Conservation (phyloP, 306 rosid species). For the Luffa acutangula region DNA sequence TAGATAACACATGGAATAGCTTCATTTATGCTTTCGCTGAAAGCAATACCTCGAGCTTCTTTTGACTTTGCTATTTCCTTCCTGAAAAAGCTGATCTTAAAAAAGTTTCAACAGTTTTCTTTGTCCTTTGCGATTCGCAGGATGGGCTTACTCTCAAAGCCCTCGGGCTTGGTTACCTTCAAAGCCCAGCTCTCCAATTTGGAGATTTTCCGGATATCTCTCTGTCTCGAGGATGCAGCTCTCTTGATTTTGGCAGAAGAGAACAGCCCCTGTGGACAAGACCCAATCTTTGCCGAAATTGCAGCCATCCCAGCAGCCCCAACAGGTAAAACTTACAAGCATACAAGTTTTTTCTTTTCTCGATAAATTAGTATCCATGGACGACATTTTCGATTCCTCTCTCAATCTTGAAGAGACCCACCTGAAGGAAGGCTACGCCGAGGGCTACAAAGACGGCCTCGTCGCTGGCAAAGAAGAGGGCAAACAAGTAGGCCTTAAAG, state of each 20-base stretch:
- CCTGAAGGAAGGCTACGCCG: conserved; percentile 51
- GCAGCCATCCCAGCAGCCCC: not conserved
- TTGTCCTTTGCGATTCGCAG: not conserved
- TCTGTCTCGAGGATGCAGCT: not conserved
- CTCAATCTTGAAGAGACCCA: conserved; percentile 54
- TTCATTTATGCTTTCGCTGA: not conserved
- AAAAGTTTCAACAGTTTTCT: not conserved
- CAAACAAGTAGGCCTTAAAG: conserved; percentile 53
- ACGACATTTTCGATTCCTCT: conserved; percentile 48
- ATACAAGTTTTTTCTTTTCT: not conserved
- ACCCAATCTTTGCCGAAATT: not conserved
- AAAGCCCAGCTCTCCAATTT: not conserved
- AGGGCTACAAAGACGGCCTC: conserved; percentile 49
- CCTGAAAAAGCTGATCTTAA: not conserved
- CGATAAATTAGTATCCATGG: conserved; percentile 19
- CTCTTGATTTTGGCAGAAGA: not conserved
- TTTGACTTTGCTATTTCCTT: not conserved
- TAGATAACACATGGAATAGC: not conserved
- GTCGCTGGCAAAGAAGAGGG: conserved; percentile 47
- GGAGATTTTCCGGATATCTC: not conserved
- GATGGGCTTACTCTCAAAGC: not conserved
- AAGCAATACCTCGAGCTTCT: not conserved
- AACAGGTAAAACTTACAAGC: conserved; percentile 1
- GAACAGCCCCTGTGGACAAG: not conserved
- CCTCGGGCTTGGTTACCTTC: not conserved